Evolutionary conservation across 129 eudicot genomes (phyloP).

Genomic region (Saussurea involucrata): DNA sequence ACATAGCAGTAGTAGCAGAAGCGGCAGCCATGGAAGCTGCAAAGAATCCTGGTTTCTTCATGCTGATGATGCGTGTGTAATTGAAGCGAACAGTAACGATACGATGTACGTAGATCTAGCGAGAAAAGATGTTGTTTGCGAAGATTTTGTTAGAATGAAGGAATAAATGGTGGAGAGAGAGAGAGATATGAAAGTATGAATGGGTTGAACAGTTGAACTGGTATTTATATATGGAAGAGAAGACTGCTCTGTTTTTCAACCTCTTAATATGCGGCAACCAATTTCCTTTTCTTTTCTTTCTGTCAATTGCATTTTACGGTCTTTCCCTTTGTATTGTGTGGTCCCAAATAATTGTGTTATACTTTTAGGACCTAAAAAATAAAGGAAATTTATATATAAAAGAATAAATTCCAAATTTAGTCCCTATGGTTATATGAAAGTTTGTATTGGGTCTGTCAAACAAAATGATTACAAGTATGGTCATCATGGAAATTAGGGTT

Average conservation of each 20-base stretch:
- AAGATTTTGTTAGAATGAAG: background rate
- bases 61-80: background rate
- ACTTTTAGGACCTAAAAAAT: too few species aligned
- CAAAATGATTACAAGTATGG: too few species aligned
- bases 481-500: too few species aligned
- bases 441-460: too few species aligned
- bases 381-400: too few species aligned
- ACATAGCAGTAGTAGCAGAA: constrained; percentile 17
- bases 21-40: constrained; percentile 38
- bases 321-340: constrained; percentile 5
- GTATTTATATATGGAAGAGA: constrained; percentile 12
- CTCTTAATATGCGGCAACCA: constrained; percentile 28
- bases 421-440: too few species aligned
- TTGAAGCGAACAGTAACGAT: background rate
- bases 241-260: constrained; percentile 5
- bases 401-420: too few species aligned
- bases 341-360: background rate
- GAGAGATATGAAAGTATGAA: constrained; percentile 5
- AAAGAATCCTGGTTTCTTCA: constrained; percentile 31
- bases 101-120: background rate
- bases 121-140: background rate
- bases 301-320: background rate
- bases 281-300: background rate
- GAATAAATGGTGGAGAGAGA: background rate
- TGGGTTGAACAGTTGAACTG: background rate